phyloP scores from a whole-genome alignment of 345 rosid genomes.

The Citrus hindsii region DNA sequence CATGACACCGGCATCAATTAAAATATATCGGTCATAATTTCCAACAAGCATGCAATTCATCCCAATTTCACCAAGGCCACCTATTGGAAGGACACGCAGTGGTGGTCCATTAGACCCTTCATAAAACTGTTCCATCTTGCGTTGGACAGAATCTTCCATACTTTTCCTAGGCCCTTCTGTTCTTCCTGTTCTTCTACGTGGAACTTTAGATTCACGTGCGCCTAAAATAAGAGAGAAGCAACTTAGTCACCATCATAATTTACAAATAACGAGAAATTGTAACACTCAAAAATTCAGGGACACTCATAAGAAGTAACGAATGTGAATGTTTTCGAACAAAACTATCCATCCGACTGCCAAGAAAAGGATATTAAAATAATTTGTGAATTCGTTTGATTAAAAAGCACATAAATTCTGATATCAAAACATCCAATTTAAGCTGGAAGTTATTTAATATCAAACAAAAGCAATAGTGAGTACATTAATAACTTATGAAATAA shows the following conservation, averaged over 20 bases:
- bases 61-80: slow-evolving; percentile 98
- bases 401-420: neutral
- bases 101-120: slow-evolving; percentile 95
- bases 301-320: neutral
- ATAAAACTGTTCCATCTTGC: slow-evolving; percentile 95
- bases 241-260: neutral
- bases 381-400: neutral
- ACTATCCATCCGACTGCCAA: neutral
- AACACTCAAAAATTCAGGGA: neutral
- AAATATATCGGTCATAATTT: slow-evolving; percentile 82
- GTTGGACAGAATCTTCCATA: slow-evolving; percentile 93
- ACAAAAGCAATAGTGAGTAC: neutral
- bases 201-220: slow-evolving; percentile 42
- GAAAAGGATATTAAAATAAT: neutral
- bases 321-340: neutral
- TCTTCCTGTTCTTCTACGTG: slow-evolving; percentile 53
- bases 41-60: slow-evolving; percentile 99
- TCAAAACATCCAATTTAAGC: no score
- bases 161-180: slow-evolving; percentile 84
- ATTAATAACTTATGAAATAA: neutral
- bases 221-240: slow-evolving; percentile 29
- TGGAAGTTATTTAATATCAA: neutral
- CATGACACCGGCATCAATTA: slow-evolving; percentile 96
- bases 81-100: slow-evolving; percentile 89
- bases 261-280: neutral